A percentile compares a stretch with the other conserved stretches of the same genome.
These are phyloP conservation scores for Phlyctochytrium planicorne DNA, from an alignment of 192 early-diverging fungal species.

Conservation along the genomic window DNA sequence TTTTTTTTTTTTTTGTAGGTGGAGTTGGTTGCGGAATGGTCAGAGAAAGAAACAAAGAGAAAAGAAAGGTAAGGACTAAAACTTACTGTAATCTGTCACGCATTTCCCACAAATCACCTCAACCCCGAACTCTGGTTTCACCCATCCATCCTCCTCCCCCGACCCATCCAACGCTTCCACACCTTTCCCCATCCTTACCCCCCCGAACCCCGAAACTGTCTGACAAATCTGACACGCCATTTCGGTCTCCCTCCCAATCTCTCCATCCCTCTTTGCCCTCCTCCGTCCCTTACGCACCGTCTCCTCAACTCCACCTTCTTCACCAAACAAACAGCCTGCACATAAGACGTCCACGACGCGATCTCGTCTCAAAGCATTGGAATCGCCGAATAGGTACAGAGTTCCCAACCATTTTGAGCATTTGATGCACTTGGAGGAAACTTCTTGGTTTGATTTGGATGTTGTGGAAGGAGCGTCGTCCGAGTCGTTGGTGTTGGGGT, in stretches of 20 bases:
- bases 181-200: neutral
- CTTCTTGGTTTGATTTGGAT: too few relatives aligned
- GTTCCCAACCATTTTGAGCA: neutral
- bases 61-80: neutral
- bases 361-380: neutral
- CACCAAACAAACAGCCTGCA: neutral
- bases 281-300: neutral
- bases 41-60: too few relatives aligned
- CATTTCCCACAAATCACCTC: slow-evolving; percentile 41
- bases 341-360: neutral
- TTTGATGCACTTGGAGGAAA: neutral
- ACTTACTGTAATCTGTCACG: slow-evolving; percentile 1
- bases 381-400: neutral
- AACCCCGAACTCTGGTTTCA: slow-evolving; percentile 25
- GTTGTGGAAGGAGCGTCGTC: too few relatives aligned
- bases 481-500: neutral
- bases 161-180: neutral
- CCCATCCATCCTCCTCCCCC: slow-evolving; percentile 2
- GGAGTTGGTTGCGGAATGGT: too few relatives aligned
- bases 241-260: neutral
- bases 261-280: neutral
- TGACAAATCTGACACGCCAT: neutral
- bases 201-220: neutral
- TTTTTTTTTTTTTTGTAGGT: too few relatives aligned
- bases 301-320: neutral